Conservation (phyloP, 139 green algal genomes). For the Chlamydomonas incerta region DNA sequence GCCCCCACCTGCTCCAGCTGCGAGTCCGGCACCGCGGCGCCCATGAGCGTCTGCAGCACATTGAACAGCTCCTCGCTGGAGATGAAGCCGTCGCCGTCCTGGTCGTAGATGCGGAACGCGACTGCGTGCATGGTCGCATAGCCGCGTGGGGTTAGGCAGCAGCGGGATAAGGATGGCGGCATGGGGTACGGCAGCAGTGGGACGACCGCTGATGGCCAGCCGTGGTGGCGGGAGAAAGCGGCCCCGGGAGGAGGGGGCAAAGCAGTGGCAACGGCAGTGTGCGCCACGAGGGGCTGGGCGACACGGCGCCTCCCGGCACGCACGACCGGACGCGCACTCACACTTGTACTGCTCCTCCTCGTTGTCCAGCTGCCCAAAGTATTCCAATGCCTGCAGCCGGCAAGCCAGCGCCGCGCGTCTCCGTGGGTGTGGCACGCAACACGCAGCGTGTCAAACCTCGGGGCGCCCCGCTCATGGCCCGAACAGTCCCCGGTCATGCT, state of each 20-base stretch:
- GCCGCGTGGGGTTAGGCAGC: background rate
- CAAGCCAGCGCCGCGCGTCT: no score
- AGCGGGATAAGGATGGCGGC: no score
- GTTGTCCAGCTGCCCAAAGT: conserved; percentile 45
- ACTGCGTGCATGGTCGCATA: background rate
- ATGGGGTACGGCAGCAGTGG: no score
- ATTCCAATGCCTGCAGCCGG: conserved; percentile 42
- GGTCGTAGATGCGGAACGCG: conserved; percentile 51
- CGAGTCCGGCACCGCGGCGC: conserved; percentile 39
- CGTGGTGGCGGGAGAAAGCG: background rate
- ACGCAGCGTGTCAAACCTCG: no score
- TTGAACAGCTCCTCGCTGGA: conserved; percentile 46
- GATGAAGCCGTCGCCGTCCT: conserved; percentile 48
- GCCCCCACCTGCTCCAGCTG: conserved; percentile 56
- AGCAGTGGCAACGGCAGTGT: background rate
- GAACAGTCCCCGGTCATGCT: no score
- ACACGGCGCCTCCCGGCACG: background rate
- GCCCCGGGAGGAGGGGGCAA: no score
- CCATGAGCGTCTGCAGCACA: conserved; percentile 44
- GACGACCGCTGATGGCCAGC: no score
- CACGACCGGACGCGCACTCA: conserved; percentile 9
- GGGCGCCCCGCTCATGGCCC: no score
- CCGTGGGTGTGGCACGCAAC: no score
- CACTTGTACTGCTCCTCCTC: conserved; percentile 59
- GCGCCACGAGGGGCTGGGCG: background rate